Conservation (phyloP, 495 filamentous ascomycete species). For the Pseudomonodictys pantanalensis region DNA sequence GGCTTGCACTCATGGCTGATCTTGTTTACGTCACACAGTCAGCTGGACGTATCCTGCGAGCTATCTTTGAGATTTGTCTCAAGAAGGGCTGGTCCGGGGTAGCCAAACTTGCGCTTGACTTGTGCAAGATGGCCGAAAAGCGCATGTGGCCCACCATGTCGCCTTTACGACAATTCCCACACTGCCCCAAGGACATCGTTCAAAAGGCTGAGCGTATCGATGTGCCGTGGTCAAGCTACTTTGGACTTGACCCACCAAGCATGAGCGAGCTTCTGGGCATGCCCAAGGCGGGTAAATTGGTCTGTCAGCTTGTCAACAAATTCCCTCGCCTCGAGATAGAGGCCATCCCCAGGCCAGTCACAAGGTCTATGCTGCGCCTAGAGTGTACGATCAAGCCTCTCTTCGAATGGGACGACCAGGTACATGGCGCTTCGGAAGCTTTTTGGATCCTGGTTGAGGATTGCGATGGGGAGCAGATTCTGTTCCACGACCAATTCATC, state of each 20-base stretch:
- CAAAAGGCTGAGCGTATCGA: conserved; percentile 92
- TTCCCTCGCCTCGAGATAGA: conserved; percentile 91
- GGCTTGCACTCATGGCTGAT: conserved; percentile 94
- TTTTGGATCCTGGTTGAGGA: conserved; percentile 98
- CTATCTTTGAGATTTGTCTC: conserved; percentile 92
- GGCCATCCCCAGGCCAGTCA: conserved; percentile 90
- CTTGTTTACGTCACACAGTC: conserved; percentile 99
- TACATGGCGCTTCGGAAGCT: conserved; percentile 83
- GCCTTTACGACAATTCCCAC: conserved; percentile 79
- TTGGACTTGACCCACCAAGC: conserved; percentile 93
- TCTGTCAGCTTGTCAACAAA: conserved; percentile 82
- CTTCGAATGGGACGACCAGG: conserved; percentile 90
- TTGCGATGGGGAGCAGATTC: conserved; percentile 92
- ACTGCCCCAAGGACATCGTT: conserved; percentile 78
- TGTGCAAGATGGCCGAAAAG: conserved; percentile 99
- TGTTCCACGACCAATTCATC: conserved; percentile 94
- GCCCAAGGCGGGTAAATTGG: conserved; percentile 81
- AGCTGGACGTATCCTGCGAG: conserved; percentile 89
- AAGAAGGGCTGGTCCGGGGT: conserved; percentile 97
- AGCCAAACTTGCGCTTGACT: conserved; percentile 83
- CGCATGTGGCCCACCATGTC: conserved; percentile 99
- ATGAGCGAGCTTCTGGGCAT: conserved; percentile 93
- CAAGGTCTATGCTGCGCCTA: conserved; percentile 89
- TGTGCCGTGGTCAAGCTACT: conserved; percentile 89
- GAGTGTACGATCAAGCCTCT: conserved; percentile 91